These are phyloP conservation scores for Cercospora canescens DNA, from an alignment of 2,329 filamentous ascomycete species.

Conservation along the genomic window DNA sequence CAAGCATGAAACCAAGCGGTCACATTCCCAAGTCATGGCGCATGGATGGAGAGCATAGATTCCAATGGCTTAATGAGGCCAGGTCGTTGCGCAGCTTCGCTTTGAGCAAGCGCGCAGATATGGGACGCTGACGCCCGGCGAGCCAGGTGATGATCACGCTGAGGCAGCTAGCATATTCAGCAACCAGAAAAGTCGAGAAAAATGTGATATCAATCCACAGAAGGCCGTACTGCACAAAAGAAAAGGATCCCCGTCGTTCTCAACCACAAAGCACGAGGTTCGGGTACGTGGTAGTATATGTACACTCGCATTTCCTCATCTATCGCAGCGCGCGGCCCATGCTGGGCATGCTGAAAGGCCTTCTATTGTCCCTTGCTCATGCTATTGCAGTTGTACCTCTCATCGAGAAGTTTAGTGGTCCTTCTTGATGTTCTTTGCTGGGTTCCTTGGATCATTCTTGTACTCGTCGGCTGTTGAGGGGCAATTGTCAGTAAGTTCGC, in stretches of 20 bases:
- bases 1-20: too few species aligned
- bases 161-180: too few species aligned
- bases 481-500: slow-evolving; percentile 8
- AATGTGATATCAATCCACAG: not conserved
- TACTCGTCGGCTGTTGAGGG: slow-evolving; percentile 74
- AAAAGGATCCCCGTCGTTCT: not conserved
- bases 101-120: too few species aligned
- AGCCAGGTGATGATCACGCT: too few species aligned
- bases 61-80: too few species aligned
- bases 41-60: too few species aligned
- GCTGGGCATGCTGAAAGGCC: not conserved
- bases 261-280: slow-evolving; percentile 7
- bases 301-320: not conserved
- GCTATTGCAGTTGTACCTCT: not conserved
- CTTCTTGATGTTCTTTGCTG: slow-evolving; percentile 42
- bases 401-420: slow-evolving; percentile 28
- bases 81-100: too few species aligned
- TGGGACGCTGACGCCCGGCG: too few species aligned
- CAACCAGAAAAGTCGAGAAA: too few species aligned
- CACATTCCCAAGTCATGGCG: too few species aligned
- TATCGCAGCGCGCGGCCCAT: not conserved
- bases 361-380: slow-evolving; percentile 4
- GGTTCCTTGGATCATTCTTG: slow-evolving; percentile 97
- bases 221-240: not conserved
- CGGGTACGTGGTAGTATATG: slow-evolving; percentile 1